Percentiles rank a stretch among this genome's conserved stretches.
Evolutionary conservation across 2,329 filamentous ascomycete species (phyloP).

Genomic region (Xylariaceae sp.): DNA sequence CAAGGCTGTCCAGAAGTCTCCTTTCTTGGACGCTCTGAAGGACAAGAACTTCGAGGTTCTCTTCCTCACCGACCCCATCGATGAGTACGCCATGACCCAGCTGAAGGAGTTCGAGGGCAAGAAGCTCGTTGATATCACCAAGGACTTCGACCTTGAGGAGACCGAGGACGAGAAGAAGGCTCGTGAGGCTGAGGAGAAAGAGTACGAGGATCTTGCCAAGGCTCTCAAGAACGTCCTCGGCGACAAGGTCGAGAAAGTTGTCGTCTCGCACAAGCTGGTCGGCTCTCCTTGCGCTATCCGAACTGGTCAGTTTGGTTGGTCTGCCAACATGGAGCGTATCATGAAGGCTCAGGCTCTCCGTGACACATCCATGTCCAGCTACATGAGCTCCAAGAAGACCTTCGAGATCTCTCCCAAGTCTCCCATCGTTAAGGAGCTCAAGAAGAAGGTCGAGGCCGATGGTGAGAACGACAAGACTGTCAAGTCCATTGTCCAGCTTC

Average conservation of each 20-base stretch:
- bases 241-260: slow-evolving; percentile 99
- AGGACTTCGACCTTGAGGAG: slow-evolving; percentile 99
- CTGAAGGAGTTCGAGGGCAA: slow-evolving; percentile 99
- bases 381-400: slow-evolving; percentile 99
- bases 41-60: slow-evolving; percentile 99
- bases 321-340: slow-evolving; percentile 99
- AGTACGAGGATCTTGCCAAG: slow-evolving; percentile 93
- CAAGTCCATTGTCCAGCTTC: slow-evolving; percentile 97
- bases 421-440: slow-evolving; percentile 96
- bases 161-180: slow-evolving; percentile 97
- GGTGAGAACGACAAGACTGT: slow-evolving; percentile 98
- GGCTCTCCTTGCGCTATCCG: slow-evolving; percentile 96
- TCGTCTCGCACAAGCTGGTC: slow-evolving; percentile 95
- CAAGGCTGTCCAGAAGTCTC: slow-evolving; percentile 96
- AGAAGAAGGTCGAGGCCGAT: slow-evolving; percentile 97
- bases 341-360: slow-evolving; percentile 99
- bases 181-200: slow-evolving; percentile 96
- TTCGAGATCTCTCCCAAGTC: slow-evolving; percentile 99
- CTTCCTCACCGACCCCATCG: slow-evolving; percentile 98
- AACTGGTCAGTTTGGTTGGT: slow-evolving; percentile 99
- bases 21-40: slow-evolving; percentile 98
- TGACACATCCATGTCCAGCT: slow-evolving; percentile 98
- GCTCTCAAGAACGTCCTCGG: slow-evolving; percentile 97
- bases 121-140: slow-evolving; percentile 99
- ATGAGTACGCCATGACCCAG: slow-evolving; percentile 99